These are phyloP conservation scores for Wickerhamiella spandovensis DNA, from an alignment of 805 yeast genomes.

Conservation along the genomic window DNA sequence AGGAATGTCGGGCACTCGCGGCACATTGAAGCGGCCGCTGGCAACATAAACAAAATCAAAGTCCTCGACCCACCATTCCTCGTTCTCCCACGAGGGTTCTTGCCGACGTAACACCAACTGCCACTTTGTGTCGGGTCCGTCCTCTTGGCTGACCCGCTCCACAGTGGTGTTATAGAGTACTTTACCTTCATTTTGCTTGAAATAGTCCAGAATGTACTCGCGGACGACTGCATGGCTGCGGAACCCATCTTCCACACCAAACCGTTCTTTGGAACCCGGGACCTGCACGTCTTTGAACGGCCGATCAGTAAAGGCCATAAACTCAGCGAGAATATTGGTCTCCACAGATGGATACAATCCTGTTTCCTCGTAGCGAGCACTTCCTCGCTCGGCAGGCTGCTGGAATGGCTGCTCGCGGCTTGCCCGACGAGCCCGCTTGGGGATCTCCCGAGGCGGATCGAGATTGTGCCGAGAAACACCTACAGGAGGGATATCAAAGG, in stretches of 20 bases:
- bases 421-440: neutral
- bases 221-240: slow-evolving; percentile 9
- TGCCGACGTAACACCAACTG: slow-evolving; percentile 2
- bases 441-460: neutral
- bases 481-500: slow-evolving; percentile 3
- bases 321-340: slow-evolving; percentile 10
- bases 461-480: neutral
- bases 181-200: slow-evolving; percentile 4
- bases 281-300: slow-evolving; percentile 7
- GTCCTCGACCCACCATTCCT: slow-evolving; percentile 8
- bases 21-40: slow-evolving; percentile 20
- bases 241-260: slow-evolving; percentile 10
- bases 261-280: slow-evolving; percentile 6
- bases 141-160: slow-evolving; percentile 7
- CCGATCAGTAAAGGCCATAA: slow-evolving; percentile 10
- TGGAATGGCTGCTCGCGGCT: slow-evolving; percentile 2
- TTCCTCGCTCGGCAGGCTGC: neutral
- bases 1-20: slow-evolving; percentile 19
- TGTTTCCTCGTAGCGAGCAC: slow-evolving; percentile 1
- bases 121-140: slow-evolving; percentile 8
- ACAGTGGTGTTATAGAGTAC: slow-evolving; percentile 7
- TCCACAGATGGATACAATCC: slow-evolving; percentile 11
- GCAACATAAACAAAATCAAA: slow-evolving; percentile 18
- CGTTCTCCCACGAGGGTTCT: slow-evolving; percentile 1
- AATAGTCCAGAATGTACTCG: slow-evolving; percentile 6